phyloP scores from a whole-genome alignment of 306 rosid species.

The Dicorynia guianensis region DNA sequence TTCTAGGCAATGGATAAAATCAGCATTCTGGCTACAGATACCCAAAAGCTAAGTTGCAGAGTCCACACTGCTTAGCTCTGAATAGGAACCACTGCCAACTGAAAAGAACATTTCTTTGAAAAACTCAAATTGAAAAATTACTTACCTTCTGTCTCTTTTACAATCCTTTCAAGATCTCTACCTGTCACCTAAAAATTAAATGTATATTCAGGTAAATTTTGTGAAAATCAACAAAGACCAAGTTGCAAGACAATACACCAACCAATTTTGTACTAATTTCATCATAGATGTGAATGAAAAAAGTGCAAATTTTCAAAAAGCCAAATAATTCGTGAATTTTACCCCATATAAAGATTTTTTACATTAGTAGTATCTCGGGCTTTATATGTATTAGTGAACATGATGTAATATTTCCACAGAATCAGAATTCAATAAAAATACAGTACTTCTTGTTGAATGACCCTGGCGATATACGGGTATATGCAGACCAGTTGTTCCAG shows the following conservation, averaged over 20 bases:
- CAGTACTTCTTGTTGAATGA: too few relatives aligned
- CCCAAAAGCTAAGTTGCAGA: not conserved
- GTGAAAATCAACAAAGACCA: conserved; percentile 10
- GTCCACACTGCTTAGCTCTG: not conserved
- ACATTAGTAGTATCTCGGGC: too few relatives aligned
- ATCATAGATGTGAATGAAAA: conserved; percentile 23
- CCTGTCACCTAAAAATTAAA: conserved; percentile 52
- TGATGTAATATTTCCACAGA: not conserved
- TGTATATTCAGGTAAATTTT: not conserved
- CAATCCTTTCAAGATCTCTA: conserved; percentile 85
- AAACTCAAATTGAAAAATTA: conserved; percentile 8
- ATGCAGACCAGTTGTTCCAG: too few relatives aligned
- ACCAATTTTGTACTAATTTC: too few relatives aligned
- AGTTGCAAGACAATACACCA: not conserved
- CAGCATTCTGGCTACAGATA: not conserved
- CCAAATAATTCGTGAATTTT: not conserved
- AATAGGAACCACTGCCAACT: not conserved
- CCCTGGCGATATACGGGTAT: too few relatives aligned
- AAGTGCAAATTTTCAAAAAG: conserved; percentile 8
- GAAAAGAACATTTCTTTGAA: not conserved
- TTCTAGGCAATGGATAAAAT: not conserved
- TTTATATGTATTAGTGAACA: not conserved
- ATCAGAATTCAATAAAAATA: not conserved
- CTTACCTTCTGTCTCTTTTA: conserved; percentile 82
- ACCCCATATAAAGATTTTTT: not conserved